Conservation (phyloP, 179 eudicot genomes). For the Camellia oleifera region DNA sequence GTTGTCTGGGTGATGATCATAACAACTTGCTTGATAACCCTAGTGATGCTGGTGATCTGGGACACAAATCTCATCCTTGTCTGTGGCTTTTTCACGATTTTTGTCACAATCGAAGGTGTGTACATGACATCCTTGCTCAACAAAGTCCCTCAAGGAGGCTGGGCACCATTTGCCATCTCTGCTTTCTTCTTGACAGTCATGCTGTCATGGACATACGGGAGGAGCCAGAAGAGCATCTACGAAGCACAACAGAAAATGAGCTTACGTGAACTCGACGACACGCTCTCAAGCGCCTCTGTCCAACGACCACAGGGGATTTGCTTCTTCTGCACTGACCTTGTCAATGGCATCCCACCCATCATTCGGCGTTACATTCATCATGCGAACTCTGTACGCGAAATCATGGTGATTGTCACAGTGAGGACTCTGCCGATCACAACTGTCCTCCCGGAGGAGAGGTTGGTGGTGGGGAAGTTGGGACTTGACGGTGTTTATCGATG, state of each 20-base stretch:
- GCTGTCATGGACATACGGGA: constrained; percentile 20
- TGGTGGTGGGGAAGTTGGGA: constrained; percentile 9
- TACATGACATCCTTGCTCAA: constrained; percentile 18
- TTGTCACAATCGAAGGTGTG: neutral
- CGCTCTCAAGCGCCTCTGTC: neutral
- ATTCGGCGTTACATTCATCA: constrained; percentile 15
- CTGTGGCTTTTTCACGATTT: neutral
- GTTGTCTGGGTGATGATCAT: constrained; percentile 22
- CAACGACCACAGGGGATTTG: constrained; percentile 11
- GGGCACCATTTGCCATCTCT: constrained; percentile 20
- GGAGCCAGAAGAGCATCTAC: constrained; percentile 14
- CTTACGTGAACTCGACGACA: neutral
- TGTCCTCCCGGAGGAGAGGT: constrained; percentile 8
- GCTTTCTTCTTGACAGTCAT: constrained; percentile 13
- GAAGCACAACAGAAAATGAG: constrained; percentile 17
- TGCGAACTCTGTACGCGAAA: constrained; percentile 2
- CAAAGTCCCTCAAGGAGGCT: constrained; percentile 18
- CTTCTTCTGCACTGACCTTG: constrained; percentile 17
- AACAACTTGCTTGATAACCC: constrained; percentile 8
- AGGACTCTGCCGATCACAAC: constrained; percentile 12
- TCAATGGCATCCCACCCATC: constrained; percentile 20
- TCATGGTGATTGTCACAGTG: constrained; percentile 12
- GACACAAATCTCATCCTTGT: constrained; percentile 5
- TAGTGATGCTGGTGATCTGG: constrained; percentile 19
- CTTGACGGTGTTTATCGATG: constrained; percentile 15